These are phyloP conservation scores for Colletotrichum sp. DNA, from an alignment of 2,329 filamentous ascomycete species.

Conservation along the genomic window DNA sequence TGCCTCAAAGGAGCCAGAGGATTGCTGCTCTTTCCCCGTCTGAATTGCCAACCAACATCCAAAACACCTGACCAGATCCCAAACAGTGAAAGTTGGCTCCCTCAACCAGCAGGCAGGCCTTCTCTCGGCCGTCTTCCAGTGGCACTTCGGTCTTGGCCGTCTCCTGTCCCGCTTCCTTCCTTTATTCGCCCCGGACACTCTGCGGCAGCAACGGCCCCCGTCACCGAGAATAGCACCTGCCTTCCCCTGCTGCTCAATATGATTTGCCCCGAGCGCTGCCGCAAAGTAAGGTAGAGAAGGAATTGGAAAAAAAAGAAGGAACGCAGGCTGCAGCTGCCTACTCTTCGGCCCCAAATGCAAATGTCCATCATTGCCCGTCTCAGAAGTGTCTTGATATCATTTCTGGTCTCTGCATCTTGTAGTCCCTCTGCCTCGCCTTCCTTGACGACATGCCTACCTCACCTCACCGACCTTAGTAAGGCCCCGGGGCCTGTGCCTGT, in stretches of 20 bases:
- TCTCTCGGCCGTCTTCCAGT: not conserved
- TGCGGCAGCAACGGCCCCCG: not conserved
- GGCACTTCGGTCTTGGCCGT: not conserved
- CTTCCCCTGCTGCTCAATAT: not conserved
- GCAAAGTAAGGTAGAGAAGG: not conserved
- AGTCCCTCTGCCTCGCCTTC: not conserved
- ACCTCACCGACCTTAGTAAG: not conserved
- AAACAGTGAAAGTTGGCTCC: not conserved
- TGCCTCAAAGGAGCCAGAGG: not conserved
- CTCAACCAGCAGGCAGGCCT: not conserved
- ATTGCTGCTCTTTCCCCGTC: not conserved
- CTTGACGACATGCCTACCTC: not conserved
- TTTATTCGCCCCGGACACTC: not conserved
- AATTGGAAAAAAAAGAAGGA: not conserved
- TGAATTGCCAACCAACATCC: not conserved
- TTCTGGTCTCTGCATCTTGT: not conserved
- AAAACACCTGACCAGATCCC: not conserved
- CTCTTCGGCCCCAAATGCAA: not conserved
- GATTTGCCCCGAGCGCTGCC: not conserved
- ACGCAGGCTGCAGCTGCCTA: not conserved
- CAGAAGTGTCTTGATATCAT: not conserved
- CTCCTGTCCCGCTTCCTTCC: not conserved
- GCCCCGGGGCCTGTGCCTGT: not conserved
- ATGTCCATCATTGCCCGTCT: not conserved
- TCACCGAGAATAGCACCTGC: not conserved